A percentile compares a stretch with the other conserved stretches of the same genome.
Evolutionary conservation across 257 asterid species (phyloP).

Genomic region (Vinca minor): DNA sequence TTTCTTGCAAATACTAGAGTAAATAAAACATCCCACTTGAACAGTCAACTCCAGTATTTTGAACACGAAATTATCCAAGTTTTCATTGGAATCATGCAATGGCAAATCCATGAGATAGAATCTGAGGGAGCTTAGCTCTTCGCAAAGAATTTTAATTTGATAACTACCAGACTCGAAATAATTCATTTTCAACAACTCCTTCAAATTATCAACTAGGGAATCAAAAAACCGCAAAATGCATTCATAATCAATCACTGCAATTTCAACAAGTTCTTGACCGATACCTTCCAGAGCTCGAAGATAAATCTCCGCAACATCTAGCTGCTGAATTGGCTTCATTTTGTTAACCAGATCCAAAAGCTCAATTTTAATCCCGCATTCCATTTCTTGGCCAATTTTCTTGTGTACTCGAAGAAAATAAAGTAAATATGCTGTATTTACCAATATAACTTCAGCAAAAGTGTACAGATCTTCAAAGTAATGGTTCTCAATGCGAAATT

Average conservation of each 20-base stretch:
- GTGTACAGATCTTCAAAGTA: background rate
- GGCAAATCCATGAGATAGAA: slow-evolving; percentile 2
- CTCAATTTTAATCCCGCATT: background rate
- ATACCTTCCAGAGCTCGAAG: slow-evolving; percentile 2
- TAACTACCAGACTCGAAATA: background rate
- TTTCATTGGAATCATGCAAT: background rate
- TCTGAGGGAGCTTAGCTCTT: too few species aligned
- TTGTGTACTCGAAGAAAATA: background rate
- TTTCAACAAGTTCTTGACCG: too few species aligned
- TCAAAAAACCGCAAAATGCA: background rate
- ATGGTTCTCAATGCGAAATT: background rate
- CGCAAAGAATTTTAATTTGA: background rate
- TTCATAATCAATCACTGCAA: too few species aligned
- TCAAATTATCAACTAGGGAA: background rate
- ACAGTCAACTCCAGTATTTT: background rate
- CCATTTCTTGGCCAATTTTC: background rate
- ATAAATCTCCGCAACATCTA: background rate
- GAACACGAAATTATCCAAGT: background rate
- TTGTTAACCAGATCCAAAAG: background rate
- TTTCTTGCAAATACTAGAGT: background rate
- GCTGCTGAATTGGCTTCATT: background rate
- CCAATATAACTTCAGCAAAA: background rate
- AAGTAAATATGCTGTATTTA: background rate
- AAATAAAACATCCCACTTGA: background rate
- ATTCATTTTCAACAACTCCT: background rate